These are phyloP conservation scores for Barnettozyma populi DNA, from an alignment of 805 yeast genomes.

Conservation along the genomic window DNA sequence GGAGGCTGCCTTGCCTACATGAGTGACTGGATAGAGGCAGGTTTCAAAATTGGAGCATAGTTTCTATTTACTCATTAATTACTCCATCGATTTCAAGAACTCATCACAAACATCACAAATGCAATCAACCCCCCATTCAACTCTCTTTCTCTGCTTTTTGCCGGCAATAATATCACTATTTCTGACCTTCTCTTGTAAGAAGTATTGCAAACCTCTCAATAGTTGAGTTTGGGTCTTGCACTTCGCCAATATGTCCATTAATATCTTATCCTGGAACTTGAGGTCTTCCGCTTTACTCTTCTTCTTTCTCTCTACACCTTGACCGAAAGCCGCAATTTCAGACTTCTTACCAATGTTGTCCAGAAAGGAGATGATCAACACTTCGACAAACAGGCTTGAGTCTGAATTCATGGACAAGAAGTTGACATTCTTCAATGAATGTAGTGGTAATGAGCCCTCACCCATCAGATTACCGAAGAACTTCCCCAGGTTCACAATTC, in stretches of 20 bases:
- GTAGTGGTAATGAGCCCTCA: slow-evolving; percentile 69
- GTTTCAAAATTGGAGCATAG: no score
- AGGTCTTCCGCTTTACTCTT: slow-evolving; percentile 30
- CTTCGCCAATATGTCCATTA: slow-evolving; percentile 46
- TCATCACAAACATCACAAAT: slow-evolving; percentile 50
- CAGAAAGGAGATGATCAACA: slow-evolving; percentile 62
- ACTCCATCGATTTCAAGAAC: slow-evolving; percentile 23
- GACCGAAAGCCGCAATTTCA: slow-evolving; percentile 32
- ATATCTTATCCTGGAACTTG: slow-evolving; percentile 40
- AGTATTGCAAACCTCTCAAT: slow-evolving; percentile 61
- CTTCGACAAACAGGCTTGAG: slow-evolving; percentile 64
- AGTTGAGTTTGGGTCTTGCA: slow-evolving; percentile 55
- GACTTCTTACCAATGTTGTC: slow-evolving; percentile 61
- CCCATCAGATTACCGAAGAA: slow-evolving; percentile 74
- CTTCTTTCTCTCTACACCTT: slow-evolving; percentile 26
- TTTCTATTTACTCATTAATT: not conserved
- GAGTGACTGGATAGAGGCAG: no score
- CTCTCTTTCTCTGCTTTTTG: slow-evolving; percentile 48
- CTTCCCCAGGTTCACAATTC: slow-evolving; percentile 67
- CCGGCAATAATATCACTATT: slow-evolving; percentile 46
- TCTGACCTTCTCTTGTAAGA: slow-evolving; percentile 43
- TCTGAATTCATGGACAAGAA: slow-evolving; percentile 60
- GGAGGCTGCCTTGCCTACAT: not conserved
- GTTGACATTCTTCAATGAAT: slow-evolving; percentile 66
- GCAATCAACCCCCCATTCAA: slow-evolving; percentile 62